phyloP scores from a whole-genome alignment of 192 early-diverging fungal genomes.

The Rhizophagus sp. region DNA sequence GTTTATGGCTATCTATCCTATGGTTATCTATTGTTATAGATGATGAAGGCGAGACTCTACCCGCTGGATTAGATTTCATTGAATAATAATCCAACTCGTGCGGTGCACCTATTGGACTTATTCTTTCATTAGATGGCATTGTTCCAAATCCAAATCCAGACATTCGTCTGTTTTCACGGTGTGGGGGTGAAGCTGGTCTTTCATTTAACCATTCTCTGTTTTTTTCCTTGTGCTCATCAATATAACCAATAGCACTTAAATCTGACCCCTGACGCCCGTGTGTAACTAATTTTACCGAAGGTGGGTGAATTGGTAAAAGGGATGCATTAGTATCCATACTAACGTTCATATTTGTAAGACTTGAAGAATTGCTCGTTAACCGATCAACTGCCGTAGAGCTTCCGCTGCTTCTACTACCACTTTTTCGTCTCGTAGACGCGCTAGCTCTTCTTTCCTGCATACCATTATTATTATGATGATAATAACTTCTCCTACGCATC shows the following conservation, averaged over 20 bases:
- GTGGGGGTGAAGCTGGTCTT: neutral
- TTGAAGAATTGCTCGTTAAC: neutral
- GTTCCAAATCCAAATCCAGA: neutral
- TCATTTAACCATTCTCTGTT: slow-evolving; percentile 17
- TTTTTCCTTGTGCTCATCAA: neutral
- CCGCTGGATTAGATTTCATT: neutral
- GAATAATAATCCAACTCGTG: neutral
- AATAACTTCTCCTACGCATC: slow-evolving; percentile 28
- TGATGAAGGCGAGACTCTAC: neutral
- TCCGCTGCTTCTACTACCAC: slow-evolving; percentile 12
- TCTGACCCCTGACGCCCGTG: slow-evolving; percentile 1
- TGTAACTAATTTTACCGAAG: neutral
- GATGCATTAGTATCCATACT: neutral
- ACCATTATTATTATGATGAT: neutral
- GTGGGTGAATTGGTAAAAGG: neutral
- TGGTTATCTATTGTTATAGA: neutral
- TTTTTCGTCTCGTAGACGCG: neutral
- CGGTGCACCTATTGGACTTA: neutral
- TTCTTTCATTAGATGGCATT: neutral
- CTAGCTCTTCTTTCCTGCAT: neutral
- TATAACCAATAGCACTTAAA: neutral
- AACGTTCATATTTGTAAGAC: neutral
- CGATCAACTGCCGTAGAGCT: slow-evolving; percentile 16
- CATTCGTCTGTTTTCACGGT: slow-evolving; percentile 8
- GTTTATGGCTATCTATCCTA: neutral